A percentile compares a stretch with the other conserved stretches of the same genome.
Conservation (phyloP, 2,329 filamentous ascomycete species). For the Graphilbum fragrans region DNA sequence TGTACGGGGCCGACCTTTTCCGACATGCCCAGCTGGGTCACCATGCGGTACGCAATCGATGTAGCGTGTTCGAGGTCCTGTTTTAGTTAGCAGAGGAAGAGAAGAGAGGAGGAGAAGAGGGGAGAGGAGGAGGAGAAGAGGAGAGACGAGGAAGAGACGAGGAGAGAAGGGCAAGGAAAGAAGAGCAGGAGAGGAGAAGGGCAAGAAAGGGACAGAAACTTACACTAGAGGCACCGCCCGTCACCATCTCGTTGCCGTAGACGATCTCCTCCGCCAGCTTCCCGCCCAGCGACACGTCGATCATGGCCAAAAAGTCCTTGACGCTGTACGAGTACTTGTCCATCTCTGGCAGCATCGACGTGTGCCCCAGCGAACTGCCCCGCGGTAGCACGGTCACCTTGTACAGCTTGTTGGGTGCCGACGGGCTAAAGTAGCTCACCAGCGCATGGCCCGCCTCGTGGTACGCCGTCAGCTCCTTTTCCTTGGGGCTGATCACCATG, state of each 20-base stretch:
- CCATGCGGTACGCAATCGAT: conserved; percentile 71
- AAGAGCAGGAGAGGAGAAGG: background rate
- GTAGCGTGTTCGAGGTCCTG: conserved; percentile 81
- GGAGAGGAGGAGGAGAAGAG: conserved; percentile 9
- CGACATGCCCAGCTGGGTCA: conserved; percentile 85
- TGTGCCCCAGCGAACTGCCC: conserved; percentile 75
- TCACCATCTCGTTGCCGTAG: conserved; percentile 84
- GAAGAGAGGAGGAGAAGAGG: background rate
- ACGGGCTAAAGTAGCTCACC: conserved; percentile 68
- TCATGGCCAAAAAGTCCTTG: conserved; percentile 58
- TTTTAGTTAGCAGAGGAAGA: conserved; percentile 1
- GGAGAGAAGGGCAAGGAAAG: background rate
- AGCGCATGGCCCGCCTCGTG: conserved; percentile 95
- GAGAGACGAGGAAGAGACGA: conserved; percentile 17
- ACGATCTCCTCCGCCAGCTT: conserved; percentile 80
- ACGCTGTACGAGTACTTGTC: conserved; percentile 87
- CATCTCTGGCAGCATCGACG: conserved; percentile 77
- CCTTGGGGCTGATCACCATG: conserved; percentile 81
- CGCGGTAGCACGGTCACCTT: conserved; percentile 96
- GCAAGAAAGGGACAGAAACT: conserved; percentile 22
- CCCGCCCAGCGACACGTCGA: conserved; percentile 63
- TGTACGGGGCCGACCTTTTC: conserved; percentile 81
- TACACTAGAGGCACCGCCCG: conserved; percentile 73
- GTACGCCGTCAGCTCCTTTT: conserved; percentile 94
- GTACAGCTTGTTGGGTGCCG: conserved; percentile 68